These are phyloP conservation scores for Fraxinus cuspidata DNA, from an alignment of 257 asterid genomes.

Conservation along the genomic window DNA sequence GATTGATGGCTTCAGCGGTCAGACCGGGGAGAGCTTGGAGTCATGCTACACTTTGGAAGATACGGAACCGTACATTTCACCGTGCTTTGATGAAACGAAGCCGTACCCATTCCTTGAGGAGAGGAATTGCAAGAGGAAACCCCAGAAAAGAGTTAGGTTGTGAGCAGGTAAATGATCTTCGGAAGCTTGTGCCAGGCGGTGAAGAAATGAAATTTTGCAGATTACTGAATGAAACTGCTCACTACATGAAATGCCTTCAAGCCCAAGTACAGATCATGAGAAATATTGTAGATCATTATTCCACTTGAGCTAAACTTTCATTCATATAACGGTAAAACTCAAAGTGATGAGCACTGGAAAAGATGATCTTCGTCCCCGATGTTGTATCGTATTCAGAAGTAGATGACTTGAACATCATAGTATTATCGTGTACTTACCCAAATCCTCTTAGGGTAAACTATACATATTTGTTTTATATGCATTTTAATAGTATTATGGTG, in stretches of 20 bases:
- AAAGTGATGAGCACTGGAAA: too few relatives aligned
- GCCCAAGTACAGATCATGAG: slow-evolving; percentile 78
- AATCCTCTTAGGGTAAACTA: too few relatives aligned
- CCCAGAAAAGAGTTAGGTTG: slow-evolving; percentile 34
- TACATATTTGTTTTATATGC: too few relatives aligned
- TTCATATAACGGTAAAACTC: too few relatives aligned
- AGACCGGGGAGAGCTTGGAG: slow-evolving; percentile 71
- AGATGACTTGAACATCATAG: too few relatives aligned
- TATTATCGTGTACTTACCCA: too few relatives aligned
- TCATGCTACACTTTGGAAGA: slow-evolving; percentile 57
- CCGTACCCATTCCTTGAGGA: neutral
- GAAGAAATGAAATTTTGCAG: slow-evolving; percentile 48
- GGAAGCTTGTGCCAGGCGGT: slow-evolving; percentile 70
- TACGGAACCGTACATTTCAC: slow-evolving; percentile 24
- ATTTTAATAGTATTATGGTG: too few relatives aligned
- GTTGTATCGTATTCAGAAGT: too few relatives aligned
- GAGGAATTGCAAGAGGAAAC: slow-evolving; percentile 23
- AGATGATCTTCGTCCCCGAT: too few relatives aligned
- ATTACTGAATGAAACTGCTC: slow-evolving; percentile 67
- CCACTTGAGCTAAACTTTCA: slow-evolving; percentile 28
- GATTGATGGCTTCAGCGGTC: slow-evolving; percentile 67
- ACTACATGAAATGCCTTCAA: slow-evolving; percentile 69
- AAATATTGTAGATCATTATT: slow-evolving; percentile 43
- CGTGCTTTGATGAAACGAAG: slow-evolving; percentile 6
- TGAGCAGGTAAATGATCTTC: slow-evolving; percentile 39